Percentiles rank a stretch among this genome's conserved stretches.
Conservation (phyloP, 495 filamentous ascomycete genomes). For the Sporormia fimetaria region DNA sequence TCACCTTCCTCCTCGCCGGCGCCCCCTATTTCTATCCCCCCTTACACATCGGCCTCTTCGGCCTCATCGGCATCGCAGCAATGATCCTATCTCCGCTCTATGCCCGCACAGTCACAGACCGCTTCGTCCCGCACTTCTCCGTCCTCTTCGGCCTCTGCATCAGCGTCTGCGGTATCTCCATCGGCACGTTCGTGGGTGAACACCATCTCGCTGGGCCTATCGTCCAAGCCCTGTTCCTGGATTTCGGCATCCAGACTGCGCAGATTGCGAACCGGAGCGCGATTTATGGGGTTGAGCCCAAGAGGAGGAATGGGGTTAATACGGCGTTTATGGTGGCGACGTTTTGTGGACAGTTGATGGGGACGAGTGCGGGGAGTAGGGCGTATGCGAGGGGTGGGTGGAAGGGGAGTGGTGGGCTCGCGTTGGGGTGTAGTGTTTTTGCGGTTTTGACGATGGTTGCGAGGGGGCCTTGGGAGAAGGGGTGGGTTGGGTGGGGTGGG, state of each 20-base stretch:
- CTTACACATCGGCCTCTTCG: constrained; percentile 63
- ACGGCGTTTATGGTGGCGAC: constrained; percentile 70
- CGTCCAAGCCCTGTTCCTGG: constrained; percentile 59
- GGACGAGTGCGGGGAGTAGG: constrained; percentile 60
- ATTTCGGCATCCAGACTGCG: constrained; percentile 61
- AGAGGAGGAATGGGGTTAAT: constrained; percentile 65
- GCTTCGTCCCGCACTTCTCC: constrained; percentile 52
- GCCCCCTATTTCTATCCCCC: constrained; percentile 57
- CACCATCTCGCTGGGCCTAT: constrained; percentile 62
- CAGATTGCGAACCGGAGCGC: constrained; percentile 64
- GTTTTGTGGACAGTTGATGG: constrained; percentile 66
- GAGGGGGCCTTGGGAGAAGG: constrained; percentile 55
- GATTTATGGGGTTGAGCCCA: constrained; percentile 61
- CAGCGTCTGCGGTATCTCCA: constrained; percentile 58
- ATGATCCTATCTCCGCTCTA: constrained; percentile 57
- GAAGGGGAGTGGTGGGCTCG: constrained; percentile 55
- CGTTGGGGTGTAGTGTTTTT: constrained; percentile 51
- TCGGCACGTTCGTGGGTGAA: constrained; percentile 58
- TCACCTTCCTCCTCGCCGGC: constrained; percentile 64
- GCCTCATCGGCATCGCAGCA: constrained; percentile 59
- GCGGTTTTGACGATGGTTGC: constrained; percentile 47
- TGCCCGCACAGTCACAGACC: constrained; percentile 59
- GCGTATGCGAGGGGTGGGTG: constrained; percentile 61
- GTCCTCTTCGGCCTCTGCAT: constrained; percentile 55
- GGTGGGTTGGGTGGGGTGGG: constrained; percentile 68